Base-by-base conservation (phyloP, 805 yeast species). In the Martiniozyma abietophila region DNA sequence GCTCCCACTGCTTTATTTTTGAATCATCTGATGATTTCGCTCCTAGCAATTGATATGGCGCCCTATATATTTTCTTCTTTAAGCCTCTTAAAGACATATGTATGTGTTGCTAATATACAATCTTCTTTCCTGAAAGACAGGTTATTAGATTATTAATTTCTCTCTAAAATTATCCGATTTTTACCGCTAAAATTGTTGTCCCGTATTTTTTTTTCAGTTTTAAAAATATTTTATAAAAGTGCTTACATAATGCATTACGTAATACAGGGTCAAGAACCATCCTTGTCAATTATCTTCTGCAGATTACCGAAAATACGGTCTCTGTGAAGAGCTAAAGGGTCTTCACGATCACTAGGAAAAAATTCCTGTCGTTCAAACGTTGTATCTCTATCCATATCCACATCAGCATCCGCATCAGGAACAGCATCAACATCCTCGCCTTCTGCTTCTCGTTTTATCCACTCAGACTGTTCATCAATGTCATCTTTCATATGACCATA, bases 281-380 rank as follows among this genome's bases (percentile, higher is more conserved):
- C 38, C 38, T 67, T 65, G 23, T 71, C 54, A 12, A 79, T 68
- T 79, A 74, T 68, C 20, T 52, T 57, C 43, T 78, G 72, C 18
- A 79, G 51, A 36, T 60, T 62, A 1, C 74, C 74, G 51, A 78
- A 77, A 5, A 78, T 76, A 31, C 54, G 59, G 46, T 78, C 85
- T 35, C 86, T 55, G 46, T 79, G 78, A 2, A 67, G 62, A 1
- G 84, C 84, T 43, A 75, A 30, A 4, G 73, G 75, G 45, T 76
- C 80, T 20, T 73, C 74, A 25, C 58, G 63, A 36, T 78, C 85
- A 6, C 57, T 53, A 3, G 65, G 61, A 46, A 76, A 77, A 46
- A 77, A 78, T n/a, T 54, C 51, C 42, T 76, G 68, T 35, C 84
- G 48, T 38, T 55, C 51, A 27, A 51, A 54, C n/a, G 35, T 29